phyloP scores from a whole-genome alignment of 2,329 filamentous ascomycete species.

The Allantophomopsis lycopodina region DNA sequence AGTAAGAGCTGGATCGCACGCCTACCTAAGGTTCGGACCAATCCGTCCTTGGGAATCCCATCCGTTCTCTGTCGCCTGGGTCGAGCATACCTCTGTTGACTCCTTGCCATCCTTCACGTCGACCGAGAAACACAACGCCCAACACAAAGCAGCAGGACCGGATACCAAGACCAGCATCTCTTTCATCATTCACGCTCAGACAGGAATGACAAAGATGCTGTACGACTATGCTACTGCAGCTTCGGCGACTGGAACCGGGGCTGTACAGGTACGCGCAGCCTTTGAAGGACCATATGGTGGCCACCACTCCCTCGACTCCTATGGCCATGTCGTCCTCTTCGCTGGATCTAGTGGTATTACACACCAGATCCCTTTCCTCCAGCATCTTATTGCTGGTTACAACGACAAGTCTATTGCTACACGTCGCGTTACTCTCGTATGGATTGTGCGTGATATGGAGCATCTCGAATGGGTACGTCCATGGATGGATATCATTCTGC shows the following conservation, averaged over 20 bases:
- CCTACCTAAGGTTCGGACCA: slow-evolving; percentile 58
- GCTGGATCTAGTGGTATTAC: slow-evolving; percentile 92
- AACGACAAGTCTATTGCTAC: slow-evolving; percentile 63
- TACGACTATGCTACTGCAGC: slow-evolving; percentile 49
- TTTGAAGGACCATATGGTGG: slow-evolving; percentile 85
- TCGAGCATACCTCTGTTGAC: slow-evolving; percentile 35
- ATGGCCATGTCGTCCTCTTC: slow-evolving; percentile 82
- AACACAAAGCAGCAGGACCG: slow-evolving; percentile 9
- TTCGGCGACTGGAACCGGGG: slow-evolving; percentile 2
- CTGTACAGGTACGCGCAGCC: slow-evolving; percentile 42
- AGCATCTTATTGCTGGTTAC: slow-evolving; percentile 58
- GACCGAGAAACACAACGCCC: slow-evolving; percentile 9
- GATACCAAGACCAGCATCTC: slow-evolving; percentile 49
- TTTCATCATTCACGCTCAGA: slow-evolving; percentile 77
- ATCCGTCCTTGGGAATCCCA: slow-evolving; percentile 60
- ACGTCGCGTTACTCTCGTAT: slow-evolving; percentile 70
- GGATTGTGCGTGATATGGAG: slow-evolving; percentile 84
- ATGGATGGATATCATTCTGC: slow-evolving; percentile 65
- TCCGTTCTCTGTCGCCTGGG: slow-evolving; percentile 70
- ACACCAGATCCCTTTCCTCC: slow-evolving; percentile 81
- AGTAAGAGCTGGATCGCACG: slow-evolving; percentile 57
- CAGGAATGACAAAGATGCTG: slow-evolving; percentile 74
- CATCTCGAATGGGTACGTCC: slow-evolving; percentile 87
- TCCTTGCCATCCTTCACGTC: slow-evolving; percentile 29
- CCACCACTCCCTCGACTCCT: slow-evolving; percentile 77